These are phyloP conservation scores for Cyberlindnera samutprakarnensis DNA, from an alignment of 805 yeast genomes.

Conservation along the genomic window DNA sequence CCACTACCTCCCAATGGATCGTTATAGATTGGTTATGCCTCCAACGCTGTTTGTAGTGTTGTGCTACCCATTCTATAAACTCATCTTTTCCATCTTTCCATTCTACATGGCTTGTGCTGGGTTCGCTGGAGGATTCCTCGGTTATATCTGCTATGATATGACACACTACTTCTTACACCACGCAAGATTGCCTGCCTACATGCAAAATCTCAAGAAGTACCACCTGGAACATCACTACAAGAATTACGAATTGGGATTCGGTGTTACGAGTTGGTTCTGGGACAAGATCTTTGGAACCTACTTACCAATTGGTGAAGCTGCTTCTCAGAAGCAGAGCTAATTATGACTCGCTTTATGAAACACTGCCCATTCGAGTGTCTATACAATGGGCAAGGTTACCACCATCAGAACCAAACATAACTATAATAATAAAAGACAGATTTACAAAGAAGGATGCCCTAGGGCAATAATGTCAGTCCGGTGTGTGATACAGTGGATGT, in stretches of 20 bases:
- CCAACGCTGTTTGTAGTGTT: conserved; percentile 74
- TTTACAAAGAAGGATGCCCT: too few species aligned
- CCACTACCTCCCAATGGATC: conserved; percentile 97
- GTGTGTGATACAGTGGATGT: too few species aligned
- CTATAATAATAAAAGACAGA: too few species aligned
- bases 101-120: conserved; percentile 82
- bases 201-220: conserved; percentile 76
- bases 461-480: too few species aligned
- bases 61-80: conserved; percentile 71
- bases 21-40: conserved; percentile 88
- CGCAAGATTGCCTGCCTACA: conserved; percentile 64
- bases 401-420: too few species aligned
- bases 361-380: not conserved
- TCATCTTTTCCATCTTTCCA: conserved; percentile 74
- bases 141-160: conserved; percentile 85
- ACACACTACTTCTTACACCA: conserved; percentile 96
- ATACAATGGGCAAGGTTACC: not conserved
- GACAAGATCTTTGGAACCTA: conserved; percentile 85
- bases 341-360: conserved; percentile 1
- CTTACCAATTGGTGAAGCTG: conserved; percentile 31
- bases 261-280: conserved; percentile 94
- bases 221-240: conserved; percentile 98
- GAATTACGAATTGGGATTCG: conserved; percentile 94
- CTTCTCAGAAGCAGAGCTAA: conserved; percentile 10
- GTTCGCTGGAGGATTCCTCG: conserved; percentile 93